Conservation (phyloP, 164 flowering plant species). For the Vitis riparia region DNA sequence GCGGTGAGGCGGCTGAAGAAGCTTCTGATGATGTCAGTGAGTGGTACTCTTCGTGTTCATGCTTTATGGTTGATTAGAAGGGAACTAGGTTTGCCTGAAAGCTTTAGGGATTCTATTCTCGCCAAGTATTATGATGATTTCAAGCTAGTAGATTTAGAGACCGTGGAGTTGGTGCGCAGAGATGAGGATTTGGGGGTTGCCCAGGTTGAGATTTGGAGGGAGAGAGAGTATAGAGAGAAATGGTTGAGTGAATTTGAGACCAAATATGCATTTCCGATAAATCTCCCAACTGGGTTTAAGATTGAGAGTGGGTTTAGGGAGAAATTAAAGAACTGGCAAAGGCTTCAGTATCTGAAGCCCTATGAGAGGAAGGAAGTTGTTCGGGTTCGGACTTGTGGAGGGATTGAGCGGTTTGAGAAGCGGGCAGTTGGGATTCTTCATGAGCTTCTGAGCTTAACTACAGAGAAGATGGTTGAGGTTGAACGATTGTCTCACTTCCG, state of each 20-base stretch:
- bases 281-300: conserved; percentile 79
- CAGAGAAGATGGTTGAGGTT: conserved; percentile 78
- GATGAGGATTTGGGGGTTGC: conserved; percentile 56
- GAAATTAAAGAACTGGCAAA: conserved; percentile 78
- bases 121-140: conserved; percentile 52
- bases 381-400: conserved; percentile 49
- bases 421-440: conserved; percentile 78
- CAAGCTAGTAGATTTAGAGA: conserved; percentile 58
- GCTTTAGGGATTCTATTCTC: conserved; percentile 67
- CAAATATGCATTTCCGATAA: conserved; percentile 68
- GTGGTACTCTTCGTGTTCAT: conserved; percentile 61
- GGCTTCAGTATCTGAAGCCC: conserved; percentile 74
- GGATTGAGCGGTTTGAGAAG: conserved; percentile 74
- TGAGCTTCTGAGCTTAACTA: conserved; percentile 78
- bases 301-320: conserved; percentile 63
- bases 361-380: conserved; percentile 51
- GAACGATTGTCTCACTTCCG: conserved; percentile 74
- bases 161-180: conserved; percentile 53
- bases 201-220: conserved; percentile 81
- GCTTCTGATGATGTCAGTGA: conserved; percentile 70
- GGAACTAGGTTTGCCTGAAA: conserved; percentile 78
- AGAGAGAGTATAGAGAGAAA: conserved; percentile 72
- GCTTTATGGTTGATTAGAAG: conserved; percentile 67
- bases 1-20: conserved; percentile 55
- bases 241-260: conserved; percentile 93